phyloP scores from a whole-genome alignment of 2,329 filamentous ascomycete species.

The Penicillium sclerotiorum region DNA sequence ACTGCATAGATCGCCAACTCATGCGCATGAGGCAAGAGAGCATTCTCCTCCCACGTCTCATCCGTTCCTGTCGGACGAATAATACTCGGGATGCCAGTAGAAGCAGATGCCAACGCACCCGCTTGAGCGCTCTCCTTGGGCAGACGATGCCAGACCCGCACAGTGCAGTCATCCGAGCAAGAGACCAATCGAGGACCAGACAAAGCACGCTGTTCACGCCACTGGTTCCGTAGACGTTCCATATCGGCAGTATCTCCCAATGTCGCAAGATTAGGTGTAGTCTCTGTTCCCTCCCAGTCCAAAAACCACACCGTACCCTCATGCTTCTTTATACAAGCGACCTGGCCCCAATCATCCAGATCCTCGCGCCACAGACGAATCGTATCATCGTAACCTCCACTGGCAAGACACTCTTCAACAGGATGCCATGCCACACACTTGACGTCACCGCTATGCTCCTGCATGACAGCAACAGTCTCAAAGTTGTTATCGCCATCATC shows the following conservation, averaged over 20 bases:
- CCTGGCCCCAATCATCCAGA: slow-evolving; percentile 90
- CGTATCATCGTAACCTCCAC: slow-evolving; percentile 91
- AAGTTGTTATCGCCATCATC: slow-evolving; percentile 86
- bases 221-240: slow-evolving; percentile 18
- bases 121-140: slow-evolving; percentile 46
- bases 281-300: slow-evolving; percentile 61
- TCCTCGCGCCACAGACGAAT: slow-evolving; percentile 89
- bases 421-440: slow-evolving; percentile 94
- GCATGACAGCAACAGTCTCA: slow-evolving; percentile 92
- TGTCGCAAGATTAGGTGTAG: slow-evolving; percentile 9
- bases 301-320: slow-evolving; percentile 87
- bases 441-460: slow-evolving; percentile 93
- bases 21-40: slow-evolving; percentile 73
- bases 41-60: slow-evolving; percentile 82
- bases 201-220: slow-evolving; percentile 33
- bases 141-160: slow-evolving; percentile 76
- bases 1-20: slow-evolving; percentile 81
- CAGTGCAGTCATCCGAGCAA: slow-evolving; percentile 80
- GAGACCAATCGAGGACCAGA: slow-evolving; percentile 67
- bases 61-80: slow-evolving; percentile 72
- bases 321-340: slow-evolving; percentile 79
- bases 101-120: slow-evolving; percentile 36
- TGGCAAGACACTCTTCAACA: slow-evolving; percentile 76
- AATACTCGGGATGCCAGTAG: slow-evolving; percentile 77
- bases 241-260: not conserved